These are phyloP conservation scores for Populus alba DNA, from an alignment of 345 rosid genomes.

Conservation along the genomic window DNA sequence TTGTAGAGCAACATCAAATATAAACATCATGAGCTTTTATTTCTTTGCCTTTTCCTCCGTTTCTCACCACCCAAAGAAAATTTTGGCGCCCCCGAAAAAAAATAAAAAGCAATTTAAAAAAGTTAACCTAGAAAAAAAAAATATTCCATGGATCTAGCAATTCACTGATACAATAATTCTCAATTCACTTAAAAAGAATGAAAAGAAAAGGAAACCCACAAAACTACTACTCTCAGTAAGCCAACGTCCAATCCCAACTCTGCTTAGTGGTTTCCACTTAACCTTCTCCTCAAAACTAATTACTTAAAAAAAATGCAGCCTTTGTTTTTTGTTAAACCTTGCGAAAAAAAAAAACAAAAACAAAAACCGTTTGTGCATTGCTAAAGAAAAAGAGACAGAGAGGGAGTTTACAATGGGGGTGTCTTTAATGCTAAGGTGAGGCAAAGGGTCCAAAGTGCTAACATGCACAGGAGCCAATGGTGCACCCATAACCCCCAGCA, in stretches of 20 bases:
- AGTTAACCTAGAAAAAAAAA: not conserved
- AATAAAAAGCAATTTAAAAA: not conserved
- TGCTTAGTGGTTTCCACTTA: not conserved
- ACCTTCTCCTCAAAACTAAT: not conserved
- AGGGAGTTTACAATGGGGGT: constrained; percentile 62
- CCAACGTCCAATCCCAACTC: not conserved
- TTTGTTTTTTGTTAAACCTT: not conserved
- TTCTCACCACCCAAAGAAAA: constrained; percentile 31
- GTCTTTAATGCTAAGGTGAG: constrained; percentile 53
- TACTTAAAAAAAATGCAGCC: too few species aligned
- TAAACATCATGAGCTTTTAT: not conserved
- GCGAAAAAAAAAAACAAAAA: not conserved
- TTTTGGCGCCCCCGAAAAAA: not conserved
- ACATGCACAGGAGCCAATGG: constrained; percentile 51
- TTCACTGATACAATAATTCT: not conserved
- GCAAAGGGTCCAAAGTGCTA: constrained; percentile 46
- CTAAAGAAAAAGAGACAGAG: not conserved
- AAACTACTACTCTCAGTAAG: not conserved
- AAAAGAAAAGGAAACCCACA: not conserved
- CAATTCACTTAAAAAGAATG: too few species aligned
- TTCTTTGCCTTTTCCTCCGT: not conserved
- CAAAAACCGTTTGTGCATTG: not conserved
- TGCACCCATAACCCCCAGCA: constrained; percentile 49
- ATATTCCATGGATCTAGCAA: constrained; percentile 10
- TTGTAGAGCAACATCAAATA: not conserved